Base-by-base conservation (phyloP, 306 rosid genomes). In the Cucumis cinereus region DNA sequence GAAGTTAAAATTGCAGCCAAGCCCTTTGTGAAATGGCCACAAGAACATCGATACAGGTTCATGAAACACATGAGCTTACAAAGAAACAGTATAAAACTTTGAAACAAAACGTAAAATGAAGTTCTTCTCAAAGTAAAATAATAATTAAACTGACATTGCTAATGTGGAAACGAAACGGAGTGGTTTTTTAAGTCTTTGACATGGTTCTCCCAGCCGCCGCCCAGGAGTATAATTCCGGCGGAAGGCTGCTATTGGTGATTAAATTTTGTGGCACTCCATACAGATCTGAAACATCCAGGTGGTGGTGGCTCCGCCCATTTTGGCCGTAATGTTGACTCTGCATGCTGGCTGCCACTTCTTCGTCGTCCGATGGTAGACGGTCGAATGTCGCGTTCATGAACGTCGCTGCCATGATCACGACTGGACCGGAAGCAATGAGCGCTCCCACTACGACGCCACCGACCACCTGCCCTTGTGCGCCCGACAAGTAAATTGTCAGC, bases 311-410 rank as follows among this genome's bases (percentile, higher is more conserved):
- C 14, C 80, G 49, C 6, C 61, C 74, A 16, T 77, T 64, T 52
- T 77, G 80, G 28, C 71, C 71, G 26, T 77, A 77, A 26, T 77
- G 80, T 22, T 77, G 79, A 45, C 26, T 59, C 33, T 76, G 79
- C 54, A 92, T 82, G 8, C 85, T 54, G 11, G 82, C 82, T 4
- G 75, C 60, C 82, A 78, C 19, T 89, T 77, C 97, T 4, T 91
- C 99, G 1, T 92, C 96, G 41, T 94, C 99, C 77, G 92, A 78
- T 0, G 99, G 97, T 8, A 94, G 93, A 49, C 99, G 84, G 80
- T 94, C 99, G 14, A 92, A 94, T 0, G 99, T 97, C 0, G 99
- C 99, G 88, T 94, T 94, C 76, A 97, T 92, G 67, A 94, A 94
- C 1, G 97, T 92, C 35, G 97, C 99, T 0, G 98, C 93, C 93